Evolutionary conservation across 176 grass and related monocot species (phyloP), one percentile per base, ranked within the genome.

Genomic region (Carex cristatella): DNA sequence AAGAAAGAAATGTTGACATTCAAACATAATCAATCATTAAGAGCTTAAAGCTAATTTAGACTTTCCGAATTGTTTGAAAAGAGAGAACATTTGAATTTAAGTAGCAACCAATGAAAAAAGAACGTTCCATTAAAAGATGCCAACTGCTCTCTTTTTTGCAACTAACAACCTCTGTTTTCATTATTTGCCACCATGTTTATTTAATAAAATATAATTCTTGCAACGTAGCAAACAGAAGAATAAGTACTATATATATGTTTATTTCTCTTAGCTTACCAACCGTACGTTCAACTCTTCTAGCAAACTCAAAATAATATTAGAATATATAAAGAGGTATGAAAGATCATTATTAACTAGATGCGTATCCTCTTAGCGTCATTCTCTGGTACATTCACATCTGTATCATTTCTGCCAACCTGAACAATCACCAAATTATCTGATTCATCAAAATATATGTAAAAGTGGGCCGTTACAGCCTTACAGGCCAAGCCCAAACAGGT

Each of bases 321-420:
- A 23, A 23, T 23, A 23, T 23, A 23, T 23, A 23, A 23, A 23
- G 23, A 23, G 23, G 23, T 23, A 23, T 23, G 23, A 23, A 23
- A 23, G 23, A 23, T 23, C 23, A 23, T 23, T 23, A 23, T 23
- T 23, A 23, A 23, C 79, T 90, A 86, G 35, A 90, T 31, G 27
- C 80, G 69, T 56, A 90, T 86, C 80, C 88, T 83, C 80, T 90
- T 90, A 44, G 79, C 80, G 79, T 90, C 84, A 84, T 61, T 72
- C 69, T 84, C 84, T 2, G 88, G 88, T 18, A 90, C 88, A 35
- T 79, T 80, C 78, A 68, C 60, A 84, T 90, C 84, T 10, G 53
- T 69, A 7, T 70, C 88, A 51, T 86, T 79, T 46, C 79, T 84
- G 70, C 31, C 7, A 30, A 65, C 85, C 88, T 90, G 85, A n/a